These are phyloP conservation scores for Kwoniella bestiolae DNA, from an alignment of 768 basidiomycete genomes.

Conservation along the genomic window DNA sequence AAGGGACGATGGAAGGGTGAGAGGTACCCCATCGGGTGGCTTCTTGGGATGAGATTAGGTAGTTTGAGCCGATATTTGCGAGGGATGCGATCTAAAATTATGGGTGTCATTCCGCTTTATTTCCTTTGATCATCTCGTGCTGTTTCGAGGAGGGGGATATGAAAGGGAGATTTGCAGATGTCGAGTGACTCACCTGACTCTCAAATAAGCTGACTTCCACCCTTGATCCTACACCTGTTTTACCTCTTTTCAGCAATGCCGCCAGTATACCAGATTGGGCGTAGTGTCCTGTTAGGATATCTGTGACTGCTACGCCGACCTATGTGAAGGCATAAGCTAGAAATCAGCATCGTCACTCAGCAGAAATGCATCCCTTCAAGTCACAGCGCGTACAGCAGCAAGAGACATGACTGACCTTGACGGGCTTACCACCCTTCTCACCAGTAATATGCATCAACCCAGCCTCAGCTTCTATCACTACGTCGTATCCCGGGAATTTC, in stretches of 20 bases:
- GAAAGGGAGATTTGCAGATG: neutral
- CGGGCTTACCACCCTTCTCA: constrained; percentile 80
- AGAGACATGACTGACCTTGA: constrained; percentile 61
- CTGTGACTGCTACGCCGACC: constrained; percentile 93
- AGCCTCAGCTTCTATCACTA: constrained; percentile 83
- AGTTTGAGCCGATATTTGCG: constrained; percentile 90
- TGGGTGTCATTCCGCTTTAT: neutral
- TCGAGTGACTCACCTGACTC: constrained; percentile 67
- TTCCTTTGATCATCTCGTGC: no score
- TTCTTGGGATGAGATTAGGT: constrained; percentile 81
- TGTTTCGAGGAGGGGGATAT: no score
- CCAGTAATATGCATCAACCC: constrained; percentile 96
- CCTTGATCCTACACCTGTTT: constrained; percentile 85
- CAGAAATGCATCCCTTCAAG: neutral
- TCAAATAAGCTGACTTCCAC: constrained; percentile 94
- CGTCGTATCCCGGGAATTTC: constrained; percentile 83
- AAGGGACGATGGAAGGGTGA: constrained; percentile 91
- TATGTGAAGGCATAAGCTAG: constrained; percentile 12
- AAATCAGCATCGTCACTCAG: neutral
- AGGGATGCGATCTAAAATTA: constrained; percentile 76
- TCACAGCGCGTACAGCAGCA: neutral
- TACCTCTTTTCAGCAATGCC: constrained; percentile 75
- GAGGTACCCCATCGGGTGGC: constrained; percentile 86
- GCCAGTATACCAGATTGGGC: constrained; percentile 93
- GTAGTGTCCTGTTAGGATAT: constrained; percentile 78